Conservation (phyloP, 805 yeast genomes). For the Schizosaccharomyces cryophilus region DNA sequence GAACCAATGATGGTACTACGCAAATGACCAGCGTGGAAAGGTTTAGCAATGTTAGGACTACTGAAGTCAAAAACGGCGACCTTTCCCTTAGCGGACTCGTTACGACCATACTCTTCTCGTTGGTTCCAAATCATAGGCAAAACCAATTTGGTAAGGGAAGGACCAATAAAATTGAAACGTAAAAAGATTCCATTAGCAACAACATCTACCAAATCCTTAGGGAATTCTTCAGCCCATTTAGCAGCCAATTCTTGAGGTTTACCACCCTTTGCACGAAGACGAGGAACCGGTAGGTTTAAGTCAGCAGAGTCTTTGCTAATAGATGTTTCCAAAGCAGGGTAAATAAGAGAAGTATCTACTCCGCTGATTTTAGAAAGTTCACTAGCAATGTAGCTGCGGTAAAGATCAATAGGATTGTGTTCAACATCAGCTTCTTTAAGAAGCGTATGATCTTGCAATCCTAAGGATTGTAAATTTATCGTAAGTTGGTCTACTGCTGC, state of each 20-base stretch:
- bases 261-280: conserved; percentile 58
- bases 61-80: conserved; percentile 68
- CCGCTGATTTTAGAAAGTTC: conserved; percentile 52
- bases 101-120: conserved; percentile 40
- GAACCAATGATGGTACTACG: conserved; percentile 97
- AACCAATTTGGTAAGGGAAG: conserved; percentile 40
- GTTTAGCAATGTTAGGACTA: conserved; percentile 96
- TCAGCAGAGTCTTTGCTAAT: conserved; percentile 53
- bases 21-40: conserved; percentile 98
- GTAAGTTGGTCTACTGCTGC: neutral
- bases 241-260: conserved; percentile 46
- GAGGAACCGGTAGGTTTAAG: conserved; percentile 72
- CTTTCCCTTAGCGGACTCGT: conserved; percentile 50
- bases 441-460: neutral
- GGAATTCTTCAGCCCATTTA: conserved; percentile 60
- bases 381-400: conserved; percentile 69
- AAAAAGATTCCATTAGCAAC: conserved; percentile 72
- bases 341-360: conserved; percentile 44
- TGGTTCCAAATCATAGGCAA: conserved; percentile 42
- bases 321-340: conserved; percentile 58
- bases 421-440: neutral
- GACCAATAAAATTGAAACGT: conserved; percentile 61
- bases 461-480: neutral
- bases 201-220: conserved; percentile 45
- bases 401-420: conserved; percentile 53